These are phyloP conservation scores for Tolypocladium tropicale DNA, from an alignment of 2,329 filamentous ascomycete species.

Conservation along the genomic window DNA sequence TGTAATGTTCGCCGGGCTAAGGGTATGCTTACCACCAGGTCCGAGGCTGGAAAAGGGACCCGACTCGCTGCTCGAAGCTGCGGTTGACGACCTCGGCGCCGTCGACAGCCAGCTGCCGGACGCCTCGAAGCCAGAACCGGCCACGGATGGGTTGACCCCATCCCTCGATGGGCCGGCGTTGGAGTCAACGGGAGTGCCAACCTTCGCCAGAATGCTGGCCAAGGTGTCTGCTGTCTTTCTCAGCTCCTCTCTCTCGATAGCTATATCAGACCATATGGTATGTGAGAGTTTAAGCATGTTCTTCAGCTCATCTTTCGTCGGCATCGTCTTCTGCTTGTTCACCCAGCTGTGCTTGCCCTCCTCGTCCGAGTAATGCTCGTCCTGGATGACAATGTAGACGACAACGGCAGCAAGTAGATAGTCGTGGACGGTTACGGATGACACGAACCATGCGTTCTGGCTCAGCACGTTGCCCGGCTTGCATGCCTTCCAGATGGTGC, in stretches of 20 bases:
- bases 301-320: slow-evolving; percentile 28
- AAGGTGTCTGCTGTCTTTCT: slow-evolving; percentile 36
- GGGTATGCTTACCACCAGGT: neutral
- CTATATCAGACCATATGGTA: slow-evolving; percentile 32
- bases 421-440: slow-evolving; percentile 47
- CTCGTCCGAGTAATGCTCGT: slow-evolving; percentile 27
- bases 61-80: neutral
- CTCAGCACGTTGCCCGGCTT: slow-evolving; percentile 43
- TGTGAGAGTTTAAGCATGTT: slow-evolving; percentile 31
- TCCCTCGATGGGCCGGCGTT: too few relatives aligned
- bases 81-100: neutral
- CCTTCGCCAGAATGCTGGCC: slow-evolving; percentile 32
- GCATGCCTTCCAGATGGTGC: slow-evolving; percentile 34
- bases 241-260: slow-evolving; percentile 25
- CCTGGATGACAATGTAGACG: slow-evolving; percentile 41
- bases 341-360: slow-evolving; percentile 24
- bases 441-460: slow-evolving; percentile 45
- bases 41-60: neutral
- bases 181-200: slow-evolving; percentile 17
- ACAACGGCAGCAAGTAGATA: slow-evolving; percentile 53
- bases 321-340: slow-evolving; percentile 16
- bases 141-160: neutral
- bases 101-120: neutral
- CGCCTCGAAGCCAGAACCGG: neutral
- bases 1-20: neutral